Evolutionary conservation across 2,329 filamentous ascomycete genomes (phyloP).

Genomic region (Ophiostoma quercus): DNA sequence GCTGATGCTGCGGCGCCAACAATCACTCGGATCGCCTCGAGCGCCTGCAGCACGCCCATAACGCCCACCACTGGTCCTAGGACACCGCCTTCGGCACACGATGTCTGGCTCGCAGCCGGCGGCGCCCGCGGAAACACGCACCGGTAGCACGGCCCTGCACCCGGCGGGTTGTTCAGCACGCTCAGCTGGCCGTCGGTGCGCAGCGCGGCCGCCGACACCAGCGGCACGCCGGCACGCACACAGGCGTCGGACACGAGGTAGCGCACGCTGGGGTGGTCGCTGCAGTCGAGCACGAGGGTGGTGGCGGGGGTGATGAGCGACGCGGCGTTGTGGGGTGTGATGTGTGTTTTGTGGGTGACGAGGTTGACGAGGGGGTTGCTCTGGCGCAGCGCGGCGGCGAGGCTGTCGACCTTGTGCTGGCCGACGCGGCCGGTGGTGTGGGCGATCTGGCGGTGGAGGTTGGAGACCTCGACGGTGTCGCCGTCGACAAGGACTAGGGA

Average conservation of each 20-base stretch:
- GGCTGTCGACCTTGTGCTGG: constrained; percentile 75
- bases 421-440: constrained; percentile 69
- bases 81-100: constrained; percentile 89
- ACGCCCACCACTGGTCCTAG: constrained; percentile 85
- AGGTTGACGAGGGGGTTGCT: constrained; percentile 70
- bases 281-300: constrained; percentile 78
- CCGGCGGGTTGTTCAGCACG: constrained; percentile 75
- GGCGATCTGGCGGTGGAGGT: constrained; percentile 86
- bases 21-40: constrained; percentile 84
- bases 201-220: constrained; percentile 86
- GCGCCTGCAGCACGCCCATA: constrained; percentile 88
- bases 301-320: constrained; percentile 49
- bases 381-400: constrained; percentile 52
- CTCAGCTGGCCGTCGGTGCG: constrained; percentile 86
- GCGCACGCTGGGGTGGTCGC: constrained; percentile 83
- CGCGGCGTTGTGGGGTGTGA: constrained; percentile 64
- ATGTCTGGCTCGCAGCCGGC: constrained; percentile 72
- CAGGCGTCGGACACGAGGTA: constrained; percentile 91
- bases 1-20: constrained; percentile 31
- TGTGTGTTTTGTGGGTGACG: constrained; percentile 55
- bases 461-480: constrained; percentile 81
- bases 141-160: constrained; percentile 81
- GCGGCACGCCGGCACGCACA: constrained; percentile 68
- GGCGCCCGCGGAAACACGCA: constrained; percentile 89
- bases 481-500: constrained; percentile 80